Conservation (phyloP, 2,329 filamentous ascomycete genomes). For the Neonectria magnoliae region DNA sequence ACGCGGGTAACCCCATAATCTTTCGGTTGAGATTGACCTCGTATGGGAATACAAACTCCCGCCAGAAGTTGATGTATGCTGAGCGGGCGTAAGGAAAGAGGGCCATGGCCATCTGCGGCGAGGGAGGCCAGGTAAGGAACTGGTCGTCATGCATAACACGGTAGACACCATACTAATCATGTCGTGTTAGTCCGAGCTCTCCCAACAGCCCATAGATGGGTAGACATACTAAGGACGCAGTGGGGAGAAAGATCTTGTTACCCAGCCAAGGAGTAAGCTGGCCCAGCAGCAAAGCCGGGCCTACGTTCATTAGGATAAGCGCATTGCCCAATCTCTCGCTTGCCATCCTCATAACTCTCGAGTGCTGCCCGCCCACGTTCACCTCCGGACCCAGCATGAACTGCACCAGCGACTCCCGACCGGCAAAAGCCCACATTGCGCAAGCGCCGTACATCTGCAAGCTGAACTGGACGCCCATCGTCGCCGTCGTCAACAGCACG, state of each 20-base stretch:
- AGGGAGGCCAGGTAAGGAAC: conserved; percentile 64
- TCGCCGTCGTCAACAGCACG: conserved; percentile 70
- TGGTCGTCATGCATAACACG: conserved; percentile 56
- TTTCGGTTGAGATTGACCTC: conserved; percentile 61
- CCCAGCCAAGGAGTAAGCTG: conserved; percentile 56
- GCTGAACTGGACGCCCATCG: conserved; percentile 60
- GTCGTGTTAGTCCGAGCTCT: conserved; percentile 4
- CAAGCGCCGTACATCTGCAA: conserved; percentile 64
- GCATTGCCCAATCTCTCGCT: conserved; percentile 47
- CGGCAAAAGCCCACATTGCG: conserved; percentile 63
- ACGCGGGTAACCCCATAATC: conserved; percentile 53
- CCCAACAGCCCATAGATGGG: too few species aligned
- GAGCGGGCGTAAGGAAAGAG: conserved; percentile 59
- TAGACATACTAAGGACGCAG: conserved; percentile 53
- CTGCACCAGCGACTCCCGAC: conserved; percentile 54
- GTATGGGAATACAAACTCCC: conserved; percentile 56
- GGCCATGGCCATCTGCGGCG: conserved; percentile 60
- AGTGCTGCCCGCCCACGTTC: conserved; percentile 40
- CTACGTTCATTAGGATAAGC: conserved; percentile 56
- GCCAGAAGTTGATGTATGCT: conserved; percentile 59
- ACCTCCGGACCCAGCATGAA: conserved; percentile 54
- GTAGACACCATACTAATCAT: conserved; percentile 57
- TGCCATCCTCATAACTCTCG: conserved; percentile 37
- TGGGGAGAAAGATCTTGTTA: conserved; percentile 54
- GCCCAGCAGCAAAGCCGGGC: conserved; percentile 56